Conservation (phyloP, 805 yeast species). For the Hanseniaspora lachancei region DNA sequence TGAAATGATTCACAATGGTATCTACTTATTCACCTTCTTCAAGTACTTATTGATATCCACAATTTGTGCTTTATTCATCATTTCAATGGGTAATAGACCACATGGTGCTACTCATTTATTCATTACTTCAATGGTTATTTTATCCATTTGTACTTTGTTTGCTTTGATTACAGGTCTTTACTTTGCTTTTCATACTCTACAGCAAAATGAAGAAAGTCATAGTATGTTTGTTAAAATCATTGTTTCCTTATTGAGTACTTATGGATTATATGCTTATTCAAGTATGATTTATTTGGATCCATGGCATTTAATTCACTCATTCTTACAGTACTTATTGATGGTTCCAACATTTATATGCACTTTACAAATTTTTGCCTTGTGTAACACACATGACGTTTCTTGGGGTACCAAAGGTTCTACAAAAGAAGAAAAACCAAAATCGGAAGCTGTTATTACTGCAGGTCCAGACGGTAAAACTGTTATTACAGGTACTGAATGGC, state of each 20-base stretch:
- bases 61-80: conserved; percentile 74
- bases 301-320: conserved; percentile 87
- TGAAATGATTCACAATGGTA: conserved; percentile 51
- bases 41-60: conserved; percentile 74
- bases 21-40: conserved; percentile 69
- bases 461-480: conserved; percentile 75
- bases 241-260: conserved; percentile 76
- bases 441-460: conserved; percentile 70
- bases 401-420: conserved; percentile 99
- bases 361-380: conserved; percentile 87
- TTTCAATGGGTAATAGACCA: conserved; percentile 94
- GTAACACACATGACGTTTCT: conserved; percentile 95
- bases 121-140: conserved; percentile 52
- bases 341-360: conserved; percentile 88
- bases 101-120: conserved; percentile 84
- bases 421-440: conserved; percentile 51
- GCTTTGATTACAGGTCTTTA: conserved; percentile 72
- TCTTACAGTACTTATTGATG: conserved; percentile 75
- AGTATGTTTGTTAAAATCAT: conserved; percentile 61
- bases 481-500: conserved; percentile 43
- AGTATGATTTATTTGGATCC: conserved; percentile 84
- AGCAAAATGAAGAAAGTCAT: conserved; percentile 27
- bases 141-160: conserved; percentile 69
- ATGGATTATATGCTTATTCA: conserved; percentile 74
- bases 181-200: conserved; percentile 52